Base-by-base conservation (phyloP, 1,139 yeast genomes). In the Suhomyces guaymorum region DNA sequence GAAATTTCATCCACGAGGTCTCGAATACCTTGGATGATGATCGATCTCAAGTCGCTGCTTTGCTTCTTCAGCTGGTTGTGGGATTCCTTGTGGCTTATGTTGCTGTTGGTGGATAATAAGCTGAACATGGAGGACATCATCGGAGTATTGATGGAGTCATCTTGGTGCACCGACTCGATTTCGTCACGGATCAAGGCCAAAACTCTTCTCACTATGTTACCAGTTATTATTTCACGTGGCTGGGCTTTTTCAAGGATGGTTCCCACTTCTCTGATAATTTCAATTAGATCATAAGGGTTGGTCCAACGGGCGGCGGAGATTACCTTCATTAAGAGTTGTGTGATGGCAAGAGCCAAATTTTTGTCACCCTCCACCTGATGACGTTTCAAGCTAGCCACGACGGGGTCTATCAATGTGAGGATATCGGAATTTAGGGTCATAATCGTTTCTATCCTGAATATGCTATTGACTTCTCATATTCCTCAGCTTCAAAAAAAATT, bases 1-100 rank as follows among this genome's bases (percentile, higher is more conserved):
- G 85, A 75, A 39, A 94, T 86, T 60, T 94, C 99, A 60, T 92
- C 98, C 38, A 89, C 81, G 42, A 94, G 73, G 51, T 89, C 97
- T 55, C 89, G 83, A 43, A 94, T 90, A 4, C 96, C 97, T 60
- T 92, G 97, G 41, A 92, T 90, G 24, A 90, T 83, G 26, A 88
- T 82, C 5, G 96, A 87, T 53, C 96, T 77, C 53, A 86, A 75
- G 53, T 88, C 96, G 48, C 77, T 73, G 40, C 62, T 64, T 46
- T 69, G 73, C 36, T 61, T 64, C 46, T 65, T 71, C 66, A 57
- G 63, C 33, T 63, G 69, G 21, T 46, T 37, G 32, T 57, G 53
- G 22, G 44, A 54, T 45, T 57, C 51, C 52, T 57, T 60, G 42
- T 59, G 63, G 30, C 51, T 54, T 28, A 43, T 49, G 35, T 46